Evolutionary conservation across 768 basidiomycete genomes (phyloP), one percentile per base, ranked within the genome.

Genomic region (Myochromella boudieri): DNA sequence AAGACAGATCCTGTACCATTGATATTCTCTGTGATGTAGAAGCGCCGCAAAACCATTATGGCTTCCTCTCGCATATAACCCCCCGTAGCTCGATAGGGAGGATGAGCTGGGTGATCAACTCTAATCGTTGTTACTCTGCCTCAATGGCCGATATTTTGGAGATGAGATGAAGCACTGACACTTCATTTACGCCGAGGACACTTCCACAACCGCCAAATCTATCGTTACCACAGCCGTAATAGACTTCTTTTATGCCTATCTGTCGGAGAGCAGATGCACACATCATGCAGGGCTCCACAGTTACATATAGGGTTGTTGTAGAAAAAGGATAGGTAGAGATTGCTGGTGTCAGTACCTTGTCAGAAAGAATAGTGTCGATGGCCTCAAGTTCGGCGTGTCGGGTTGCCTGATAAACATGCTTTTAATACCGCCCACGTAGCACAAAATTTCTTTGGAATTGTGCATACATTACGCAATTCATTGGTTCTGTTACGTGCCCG

Each of bases 201-300:
- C 94, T 95, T 32, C 91, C 95, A 65, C 93, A 95, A 3, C 97
- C 97, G 7, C 97, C 95, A 55, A 99, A 98, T 49, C 94, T 78
- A 53, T 97, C 95, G 64, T 99, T 99, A 17, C 80, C 87, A 64
- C 93, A 95, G 1, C 97, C 97, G 62, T 91, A 98, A 50, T 82
- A 88, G 5, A 97, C 95, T 53, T 86, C 77, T 47, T 82, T 84
- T 57, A 99, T 91, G 12, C 95, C 95, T 52, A 95, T 68, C 68
- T 98, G 97, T 44, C 95, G 80, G 26, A 99, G 77, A 9, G 95
- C 97, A 18, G 91, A 93, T 10, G 94, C 92, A 55, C 97, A 99
- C 97, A 98, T 98, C 64, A 98, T 93, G 67, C 97, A 99, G 0
- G 95, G 97, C 67, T 99, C 95, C 43, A 99, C 97, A 4, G 97